Percentiles rank a stretch among this genome's conserved stretches.
These are phyloP conservation scores for Penicillium sp. DNA, from an alignment of 2,329 filamentous ascomycete species.

Conservation along the genomic window DNA sequence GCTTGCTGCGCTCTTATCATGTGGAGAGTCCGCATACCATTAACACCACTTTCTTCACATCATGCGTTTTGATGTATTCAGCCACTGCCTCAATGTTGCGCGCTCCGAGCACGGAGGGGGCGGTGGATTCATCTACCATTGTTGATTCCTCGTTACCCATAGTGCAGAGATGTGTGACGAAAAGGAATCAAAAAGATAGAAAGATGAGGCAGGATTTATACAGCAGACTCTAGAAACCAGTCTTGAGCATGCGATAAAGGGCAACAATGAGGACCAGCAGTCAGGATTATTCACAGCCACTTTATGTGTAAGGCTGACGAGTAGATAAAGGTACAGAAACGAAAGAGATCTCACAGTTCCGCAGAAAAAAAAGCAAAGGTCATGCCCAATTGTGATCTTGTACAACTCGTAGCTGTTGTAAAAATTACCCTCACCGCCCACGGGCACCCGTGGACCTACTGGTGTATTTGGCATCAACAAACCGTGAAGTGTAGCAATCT, in stretches of 20 bases:
- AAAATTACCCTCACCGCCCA: constrained; percentile 17
- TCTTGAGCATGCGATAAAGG: no score
- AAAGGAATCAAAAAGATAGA: constrained; percentile 1
- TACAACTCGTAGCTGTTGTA: neutral
- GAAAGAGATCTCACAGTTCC: no score
- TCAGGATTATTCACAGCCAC: no score
- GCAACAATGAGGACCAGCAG: no score
- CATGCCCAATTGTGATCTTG: constrained; percentile 1
- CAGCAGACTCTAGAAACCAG: neutral
- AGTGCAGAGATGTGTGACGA: constrained; percentile 26
- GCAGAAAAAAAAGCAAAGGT: neutral
- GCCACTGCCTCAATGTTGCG: constrained; percentile 74
- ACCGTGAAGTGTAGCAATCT: neutral
- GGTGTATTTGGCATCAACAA: constrained; percentile 22
- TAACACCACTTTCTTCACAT: constrained; percentile 73
- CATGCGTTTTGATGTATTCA: constrained; percentile 72
- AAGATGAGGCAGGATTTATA: neutral
- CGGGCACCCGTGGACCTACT: neutral
- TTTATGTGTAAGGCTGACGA: no score
- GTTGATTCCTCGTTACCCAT: constrained; percentile 88
- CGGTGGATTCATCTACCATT: constrained; percentile 63
- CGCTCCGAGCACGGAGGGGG: constrained; percentile 65
- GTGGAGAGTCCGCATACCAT: constrained; percentile 55
- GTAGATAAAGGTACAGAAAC: no score
- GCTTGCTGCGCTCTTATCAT: neutral